Base-by-base conservation (phyloP, 2,329 filamentous ascomycete genomes). In the Phyllosticta ampelicida region DNA sequence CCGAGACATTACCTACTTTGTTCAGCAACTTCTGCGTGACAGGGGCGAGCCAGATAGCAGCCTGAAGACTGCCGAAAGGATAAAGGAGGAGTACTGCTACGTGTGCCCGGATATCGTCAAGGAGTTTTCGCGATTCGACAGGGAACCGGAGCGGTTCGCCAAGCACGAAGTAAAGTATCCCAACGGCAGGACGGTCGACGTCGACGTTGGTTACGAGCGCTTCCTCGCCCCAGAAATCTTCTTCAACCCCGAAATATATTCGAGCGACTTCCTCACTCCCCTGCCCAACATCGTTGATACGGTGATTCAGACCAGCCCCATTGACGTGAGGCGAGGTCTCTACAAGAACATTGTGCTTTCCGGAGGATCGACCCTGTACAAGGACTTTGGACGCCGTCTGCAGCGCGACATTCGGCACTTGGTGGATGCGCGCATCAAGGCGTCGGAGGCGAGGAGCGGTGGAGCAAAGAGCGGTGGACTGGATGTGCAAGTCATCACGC, bases 321-420 rank as follows among this genome's bases (percentile, higher is more conserved):
- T 99, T 67, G 94, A 99, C 70, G 95, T 99, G 51, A 87, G 94
- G 69, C 85, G 94, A 75, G 94, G 94, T 49, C 81, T 99, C 44
- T 99, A 99, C 83, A 99, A 99, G 84, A 99, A 99, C 77, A 99
- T 99, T 75, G 94, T 99, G 36, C 80, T 99, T 44, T 97, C 92
- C 3, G 94, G 94, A 71, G 94, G 94, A 67, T 96, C 91, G 65
- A 99, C 94, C 20, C 79, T 99, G 62, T 99, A 97, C 83, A 96
- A 97, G 76, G 91, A 99, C 75, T 99, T 99, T 74, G 94, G 94
- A 23, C 85, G 94, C 64, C 85, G 94, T 71, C 80, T 99, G 78
- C 95, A 99, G 77, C 86, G 94, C 70, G 95, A 99, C 70, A 99
- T 99, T 70, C 89, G 94, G 75, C 90, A 96, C 70, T 77, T 99